Percentiles rank a stretch among this genome's conserved stretches.
These are phyloP conservation scores for Globisporangium alternatum DNA, from an alignment of 352 stramenopile genomes.

Conservation along the genomic window DNA sequence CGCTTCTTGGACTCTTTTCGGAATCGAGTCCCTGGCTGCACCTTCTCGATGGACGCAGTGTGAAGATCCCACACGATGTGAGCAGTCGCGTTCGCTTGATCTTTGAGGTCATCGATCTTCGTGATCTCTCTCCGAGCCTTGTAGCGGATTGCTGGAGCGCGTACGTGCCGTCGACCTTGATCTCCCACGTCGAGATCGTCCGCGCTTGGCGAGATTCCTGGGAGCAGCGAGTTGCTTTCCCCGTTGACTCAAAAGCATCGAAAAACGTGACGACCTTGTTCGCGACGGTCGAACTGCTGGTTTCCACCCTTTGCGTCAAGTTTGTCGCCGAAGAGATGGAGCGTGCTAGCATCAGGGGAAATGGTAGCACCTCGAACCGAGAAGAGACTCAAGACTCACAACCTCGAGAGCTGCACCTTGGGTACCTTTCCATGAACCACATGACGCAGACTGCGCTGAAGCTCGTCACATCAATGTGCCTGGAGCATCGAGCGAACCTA, in stretches of 20 bases:
- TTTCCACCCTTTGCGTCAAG: conserved; percentile 26
- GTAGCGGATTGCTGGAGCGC: conserved; percentile 17
- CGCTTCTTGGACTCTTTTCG: conserved; percentile 18
- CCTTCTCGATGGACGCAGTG: conserved; percentile 2
- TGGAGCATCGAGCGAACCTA: conserved; percentile 32
- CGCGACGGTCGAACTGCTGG: conserved; percentile 22
- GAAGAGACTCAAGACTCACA: not conserved
- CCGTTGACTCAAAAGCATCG: not conserved
- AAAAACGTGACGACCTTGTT: conserved; percentile 27
- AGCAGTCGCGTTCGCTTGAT: conserved; percentile 15
- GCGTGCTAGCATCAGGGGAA: not conserved
- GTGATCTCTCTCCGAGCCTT: conserved; percentile 9
- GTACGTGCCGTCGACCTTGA: not conserved
- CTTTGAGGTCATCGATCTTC: conserved; percentile 14
- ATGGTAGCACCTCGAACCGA: not conserved
- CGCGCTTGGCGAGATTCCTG: not conserved
- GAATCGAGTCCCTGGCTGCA: not conserved
- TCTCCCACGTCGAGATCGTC: conserved; percentile 14
- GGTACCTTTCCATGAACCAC: conserved; percentile 40
- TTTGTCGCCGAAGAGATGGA: conserved; percentile 28
- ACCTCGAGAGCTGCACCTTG: conserved; percentile 21
- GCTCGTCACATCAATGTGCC: conserved; percentile 33
- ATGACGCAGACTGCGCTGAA: conserved; percentile 34
- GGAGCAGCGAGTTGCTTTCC: conserved; percentile 4
- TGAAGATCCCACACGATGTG: not conserved